phyloP scores from a whole-genome alignment of 2,329 filamentous ascomycete species.

The Alternaria postmessia region DNA sequence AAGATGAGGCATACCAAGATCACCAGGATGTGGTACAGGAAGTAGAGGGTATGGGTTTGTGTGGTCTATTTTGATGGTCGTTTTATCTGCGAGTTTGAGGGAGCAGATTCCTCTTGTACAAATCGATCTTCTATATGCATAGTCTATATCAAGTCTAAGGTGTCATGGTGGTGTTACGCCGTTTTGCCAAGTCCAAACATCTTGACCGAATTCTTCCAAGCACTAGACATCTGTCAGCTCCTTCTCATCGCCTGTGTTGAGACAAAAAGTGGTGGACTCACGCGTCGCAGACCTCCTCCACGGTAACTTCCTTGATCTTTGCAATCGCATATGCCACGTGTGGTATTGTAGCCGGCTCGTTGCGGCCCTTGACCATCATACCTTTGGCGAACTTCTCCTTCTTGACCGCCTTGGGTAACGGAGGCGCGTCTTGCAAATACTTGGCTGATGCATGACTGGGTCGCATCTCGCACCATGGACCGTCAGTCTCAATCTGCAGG shows the following conservation, averaged over 20 bases:
- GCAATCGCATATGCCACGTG: constrained; percentile 90
- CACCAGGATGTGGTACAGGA: constrained; percentile 67
- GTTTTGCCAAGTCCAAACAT: constrained; percentile 52
- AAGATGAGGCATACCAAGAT: constrained; percentile 73
- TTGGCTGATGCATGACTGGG: constrained; percentile 86
- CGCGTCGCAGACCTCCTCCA: constrained; percentile 86
- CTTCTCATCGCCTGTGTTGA: not conserved
- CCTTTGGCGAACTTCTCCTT: constrained; percentile 94
- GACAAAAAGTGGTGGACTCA: constrained; percentile 51
- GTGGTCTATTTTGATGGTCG: constrained; percentile 23
- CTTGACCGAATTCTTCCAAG: constrained; percentile 51
- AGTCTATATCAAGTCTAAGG: constrained; percentile 9
- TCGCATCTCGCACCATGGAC: constrained; percentile 94
- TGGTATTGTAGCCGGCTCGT: constrained; percentile 88
- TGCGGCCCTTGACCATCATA: constrained; percentile 90
- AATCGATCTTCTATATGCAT: constrained; percentile 23
- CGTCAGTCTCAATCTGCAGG: constrained; percentile 95
- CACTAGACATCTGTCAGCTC: constrained; percentile 27
- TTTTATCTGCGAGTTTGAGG: constrained; percentile 31
- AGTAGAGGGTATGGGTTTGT: constrained; percentile 45
- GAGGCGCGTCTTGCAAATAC: constrained; percentile 72
- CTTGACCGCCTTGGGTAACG: constrained; percentile 84
- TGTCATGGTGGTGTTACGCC: constrained; percentile 10
- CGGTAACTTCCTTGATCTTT: constrained; percentile 77
- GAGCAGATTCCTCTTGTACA: constrained; percentile 18